phyloP scores from a whole-genome alignment of 208 protist genomes.

The Trichomonas vaginalis region DNA sequence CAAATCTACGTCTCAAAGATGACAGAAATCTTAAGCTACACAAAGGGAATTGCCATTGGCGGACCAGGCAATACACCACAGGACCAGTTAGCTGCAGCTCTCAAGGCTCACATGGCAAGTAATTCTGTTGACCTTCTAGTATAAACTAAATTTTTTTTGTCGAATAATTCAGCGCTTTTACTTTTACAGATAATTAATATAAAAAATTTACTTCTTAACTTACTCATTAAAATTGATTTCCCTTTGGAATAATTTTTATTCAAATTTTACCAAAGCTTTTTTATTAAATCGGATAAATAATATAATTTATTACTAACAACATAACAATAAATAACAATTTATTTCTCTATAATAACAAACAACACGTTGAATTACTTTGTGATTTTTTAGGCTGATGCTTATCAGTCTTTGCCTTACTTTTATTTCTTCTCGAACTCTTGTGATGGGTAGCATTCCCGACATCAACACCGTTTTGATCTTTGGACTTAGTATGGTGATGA shows the following conservation, averaged over 20 bases:
- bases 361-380: not conserved
- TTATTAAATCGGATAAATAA: no score
- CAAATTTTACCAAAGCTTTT: no score
- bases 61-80: not conserved
- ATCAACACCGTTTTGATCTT: not conserved
- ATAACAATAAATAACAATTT: not conserved
- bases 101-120: not conserved
- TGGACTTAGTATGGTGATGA: not conserved
- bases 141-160: no score
- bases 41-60: not conserved
- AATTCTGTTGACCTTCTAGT: not conserved
- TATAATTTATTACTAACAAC: not conserved
- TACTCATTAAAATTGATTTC: no score
- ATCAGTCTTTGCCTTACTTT: not conserved
- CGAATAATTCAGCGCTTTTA: no score
- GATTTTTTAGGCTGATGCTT: not conserved
- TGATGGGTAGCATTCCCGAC: not conserved
- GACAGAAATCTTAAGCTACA: not conserved
- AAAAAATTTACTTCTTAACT: no score
- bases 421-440: not conserved
- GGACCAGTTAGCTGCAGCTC: not conserved
- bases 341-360: not conserved
- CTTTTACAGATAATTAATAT: no score
- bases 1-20: conserved; percentile 1
- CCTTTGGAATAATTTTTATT: no score